Base-by-base conservation (phyloP, 2,329 filamentous ascomycete genomes). In the Ophiocordyceps camponoti-rufipedis region DNA sequence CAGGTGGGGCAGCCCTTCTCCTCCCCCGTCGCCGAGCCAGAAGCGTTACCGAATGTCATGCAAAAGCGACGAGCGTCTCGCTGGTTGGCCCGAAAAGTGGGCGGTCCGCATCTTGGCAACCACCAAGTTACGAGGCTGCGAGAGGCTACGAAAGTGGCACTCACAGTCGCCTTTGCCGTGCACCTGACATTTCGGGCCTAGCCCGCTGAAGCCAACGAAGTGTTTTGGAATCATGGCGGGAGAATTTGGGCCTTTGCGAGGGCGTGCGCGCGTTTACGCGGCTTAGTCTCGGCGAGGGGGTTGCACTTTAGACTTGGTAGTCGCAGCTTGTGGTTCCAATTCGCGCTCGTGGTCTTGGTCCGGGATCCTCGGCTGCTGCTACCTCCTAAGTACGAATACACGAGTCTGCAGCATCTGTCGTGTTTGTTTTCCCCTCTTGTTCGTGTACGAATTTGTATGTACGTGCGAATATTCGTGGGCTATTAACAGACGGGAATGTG, bases 71-170 rank as follows among this genome's bases (percentile, higher is more conserved):
- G 41, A 46, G 23, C 38, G 29, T 23, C 23, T 23, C 23, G 23
- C 10, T 43, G 39, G 45, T 46, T 46, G 45, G 45, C 23, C 13
- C 13, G 8, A 44, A 43, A 44, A 44, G 41, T 32, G 45, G 41
- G 29, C 5, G 9, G 16, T 6, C 10, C 23, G 23, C 23, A 23
- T 23, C 23, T 23, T 23, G 23, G 23, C 23, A 23, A 23, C 23
- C 23, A 23, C 23, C 23, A 42, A 13, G 16, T 41, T 23, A 28
- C 18, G 39, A 41, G 18, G 39, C 18, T 41, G 9, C 35, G 35
- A 38, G 35, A 38, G 35, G 35, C 35, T 38, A n/a, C 35, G 35
- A 38, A n/a, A n/a, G n/a, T n/a, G n/a, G n/a, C n/a, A n/a, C n/a
- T n/a, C n/a, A n/a, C n/a, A 8, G n/a, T 4, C 35, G 14, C 4